Evolutionary conservation across 768 basidiomycete species (phyloP).

Genomic region (Pleurotus platypus): DNA sequence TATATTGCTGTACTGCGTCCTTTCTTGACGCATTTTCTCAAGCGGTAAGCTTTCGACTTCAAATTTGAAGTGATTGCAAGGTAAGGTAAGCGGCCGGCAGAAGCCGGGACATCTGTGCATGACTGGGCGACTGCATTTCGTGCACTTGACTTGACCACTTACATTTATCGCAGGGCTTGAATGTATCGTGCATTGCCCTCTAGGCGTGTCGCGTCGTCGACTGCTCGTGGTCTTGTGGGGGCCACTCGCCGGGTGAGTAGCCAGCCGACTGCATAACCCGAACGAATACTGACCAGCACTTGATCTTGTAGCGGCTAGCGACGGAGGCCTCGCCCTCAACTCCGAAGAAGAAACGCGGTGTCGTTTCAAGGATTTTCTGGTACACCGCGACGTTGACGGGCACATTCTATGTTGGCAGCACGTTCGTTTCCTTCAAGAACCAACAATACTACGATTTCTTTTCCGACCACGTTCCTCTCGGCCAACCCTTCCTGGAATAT

Average conservation of each 20-base stretch:
- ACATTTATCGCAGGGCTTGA: slow-evolving; percentile 23
- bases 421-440: slow-evolving; percentile 73
- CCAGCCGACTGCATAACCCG: slow-evolving; percentile 10
- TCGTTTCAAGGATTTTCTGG: slow-evolving; percentile 60
- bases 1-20: no score
- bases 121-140: no score
- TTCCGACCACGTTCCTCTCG: slow-evolving; percentile 75
- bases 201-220: slow-evolving; percentile 43
- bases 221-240: slow-evolving; percentile 45
- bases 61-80: no score
- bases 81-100: no score
- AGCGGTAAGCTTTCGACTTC: no score
- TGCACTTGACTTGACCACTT: neutral
- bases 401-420: slow-evolving; percentile 81
- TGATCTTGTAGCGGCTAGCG: slow-evolving; percentile 48
- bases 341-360: slow-evolving; percentile 50
- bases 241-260: slow-evolving; percentile 57
- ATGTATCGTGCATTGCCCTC: slow-evolving; percentile 59
- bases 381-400: slow-evolving; percentile 65
- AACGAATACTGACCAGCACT: neutral
- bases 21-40: no score
- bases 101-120: no score
- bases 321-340: slow-evolving; percentile 46
- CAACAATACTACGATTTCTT: slow-evolving; percentile 86
- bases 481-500: slow-evolving; percentile 72